A percentile compares a stretch with the other conserved stretches of the same genome.
phyloP scores from a whole-genome alignment of 1,284 basidiomycete species.

The Cystobasidium slooffiae region DNA sequence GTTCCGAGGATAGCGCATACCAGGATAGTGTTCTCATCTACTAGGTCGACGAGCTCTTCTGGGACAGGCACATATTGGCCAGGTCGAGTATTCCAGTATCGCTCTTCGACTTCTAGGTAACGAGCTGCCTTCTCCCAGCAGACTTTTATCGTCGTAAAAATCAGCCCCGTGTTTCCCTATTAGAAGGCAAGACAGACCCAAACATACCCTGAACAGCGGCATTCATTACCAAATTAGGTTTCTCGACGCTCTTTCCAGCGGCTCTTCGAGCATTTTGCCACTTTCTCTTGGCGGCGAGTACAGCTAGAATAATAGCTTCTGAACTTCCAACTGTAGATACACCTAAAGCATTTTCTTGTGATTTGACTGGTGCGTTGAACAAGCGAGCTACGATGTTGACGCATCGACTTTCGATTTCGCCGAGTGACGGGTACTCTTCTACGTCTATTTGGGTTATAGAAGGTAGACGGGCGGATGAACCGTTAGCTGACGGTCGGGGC shows the following conservation, averaged over 20 bases:
- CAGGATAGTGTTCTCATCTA: conserved; percentile 58
- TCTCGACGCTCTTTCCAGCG: conserved; percentile 54
- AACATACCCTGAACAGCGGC: conserved; percentile 54
- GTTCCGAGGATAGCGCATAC: conserved; percentile 58
- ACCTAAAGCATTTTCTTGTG: conserved; percentile 47
- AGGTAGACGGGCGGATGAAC: background rate
- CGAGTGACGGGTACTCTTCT: conserved; percentile 55
- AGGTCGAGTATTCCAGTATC: conserved; percentile 44
- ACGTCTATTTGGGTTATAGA: conserved; percentile 38
- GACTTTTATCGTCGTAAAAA: conserved; percentile 28
- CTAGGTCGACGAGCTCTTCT: conserved; percentile 59
- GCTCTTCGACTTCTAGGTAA: conserved; percentile 53
- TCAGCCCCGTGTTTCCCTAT: background rate
- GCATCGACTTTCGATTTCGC: conserved; percentile 50
- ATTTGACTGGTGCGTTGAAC: conserved; percentile 56
- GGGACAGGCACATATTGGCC: conserved; percentile 58
- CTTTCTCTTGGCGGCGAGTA: conserved; percentile 55
- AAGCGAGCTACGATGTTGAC: conserved; percentile 56
- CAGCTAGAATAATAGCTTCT: conserved; percentile 57
- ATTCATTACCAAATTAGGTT: conserved; percentile 57
- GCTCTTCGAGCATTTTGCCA: conserved; percentile 55
- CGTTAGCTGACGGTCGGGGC: too few species aligned
- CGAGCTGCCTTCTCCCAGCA: conserved; percentile 56
- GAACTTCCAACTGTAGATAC: conserved; percentile 56
- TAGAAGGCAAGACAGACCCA: background rate